These are phyloP conservation scores for Pugionium cornutum DNA, from an alignment of 345 rosid genomes.

Conservation along the genomic window DNA sequence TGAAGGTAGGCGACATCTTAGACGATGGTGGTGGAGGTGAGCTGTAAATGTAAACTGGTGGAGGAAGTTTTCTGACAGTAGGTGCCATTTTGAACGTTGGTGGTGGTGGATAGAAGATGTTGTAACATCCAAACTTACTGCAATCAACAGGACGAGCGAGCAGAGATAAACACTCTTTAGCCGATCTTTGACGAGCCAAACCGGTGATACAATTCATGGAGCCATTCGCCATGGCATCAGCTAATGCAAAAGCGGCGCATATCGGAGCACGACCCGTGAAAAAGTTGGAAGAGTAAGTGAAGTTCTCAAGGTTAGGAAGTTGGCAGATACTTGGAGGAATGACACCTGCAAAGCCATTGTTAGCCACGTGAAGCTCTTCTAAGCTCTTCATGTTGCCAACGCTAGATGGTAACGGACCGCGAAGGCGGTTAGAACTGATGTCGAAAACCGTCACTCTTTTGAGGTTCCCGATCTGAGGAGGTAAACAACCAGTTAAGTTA, in stretches of 20 bases:
- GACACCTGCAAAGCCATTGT: constrained; percentile 59
- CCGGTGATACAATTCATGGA: constrained; percentile 56
- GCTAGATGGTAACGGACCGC: constrained; percentile 54
- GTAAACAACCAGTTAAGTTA: constrained; percentile 73
- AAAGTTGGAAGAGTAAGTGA: constrained; percentile 64
- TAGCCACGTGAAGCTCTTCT: constrained; percentile 67
- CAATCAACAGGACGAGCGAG: constrained; percentile 63
- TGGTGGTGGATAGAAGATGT: constrained; percentile 42
- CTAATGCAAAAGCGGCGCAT: constrained; percentile 47
- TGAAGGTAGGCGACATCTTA: constrained; percentile 40
- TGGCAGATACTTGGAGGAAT: constrained; percentile 59
- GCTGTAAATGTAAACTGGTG: constrained; percentile 36
- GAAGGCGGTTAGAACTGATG: constrained; percentile 57
- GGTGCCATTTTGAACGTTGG: constrained; percentile 45
- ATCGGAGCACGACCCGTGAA: constrained; percentile 62
- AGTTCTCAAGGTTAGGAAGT: constrained; percentile 59
- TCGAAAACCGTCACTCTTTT: constrained; percentile 61
- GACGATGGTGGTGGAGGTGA: constrained; percentile 54
- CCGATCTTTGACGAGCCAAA: constrained; percentile 53
- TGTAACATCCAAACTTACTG: constrained; percentile 51
- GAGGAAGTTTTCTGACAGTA: constrained; percentile 36
- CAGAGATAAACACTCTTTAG: constrained; percentile 51
- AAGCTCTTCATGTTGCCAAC: constrained; percentile 65
- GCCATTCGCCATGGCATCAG: constrained; percentile 38
- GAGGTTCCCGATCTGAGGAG: constrained; percentile 65